A percentile compares a stretch with the other conserved stretches of the same genome.
Evolutionary conservation across 2,329 filamentous ascomycete species (phyloP).

Genomic region (Phaeophleospora eucalypticola): DNA sequence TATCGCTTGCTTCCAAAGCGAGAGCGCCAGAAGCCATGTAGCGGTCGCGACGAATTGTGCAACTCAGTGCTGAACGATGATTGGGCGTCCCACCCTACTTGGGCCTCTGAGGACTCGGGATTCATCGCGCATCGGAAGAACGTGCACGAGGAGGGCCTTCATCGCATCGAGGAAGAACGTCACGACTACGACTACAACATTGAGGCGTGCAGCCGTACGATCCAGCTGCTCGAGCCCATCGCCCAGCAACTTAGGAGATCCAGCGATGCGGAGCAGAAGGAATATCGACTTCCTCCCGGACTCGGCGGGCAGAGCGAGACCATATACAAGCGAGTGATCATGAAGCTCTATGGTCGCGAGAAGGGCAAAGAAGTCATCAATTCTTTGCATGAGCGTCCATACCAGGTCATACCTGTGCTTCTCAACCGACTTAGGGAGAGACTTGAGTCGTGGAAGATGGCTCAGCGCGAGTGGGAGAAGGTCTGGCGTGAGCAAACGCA

Average conservation of each 20-base stretch:
- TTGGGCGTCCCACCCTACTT: conserved; percentile 97
- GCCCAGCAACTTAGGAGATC: conserved; percentile 85
- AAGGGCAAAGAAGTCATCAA: conserved; percentile 79
- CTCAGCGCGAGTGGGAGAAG: conserved; percentile 96
- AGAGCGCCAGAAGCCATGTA: conserved; percentile 86
- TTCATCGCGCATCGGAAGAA: conserved; percentile 99
- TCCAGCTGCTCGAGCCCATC: conserved; percentile 91
- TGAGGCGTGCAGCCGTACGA: conserved; percentile 88
- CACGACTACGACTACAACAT: conserved; percentile 99
- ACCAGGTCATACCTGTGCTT: conserved; percentile 82
- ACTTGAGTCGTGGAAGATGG: conserved; percentile 95
- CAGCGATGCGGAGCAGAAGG: conserved; percentile 58
- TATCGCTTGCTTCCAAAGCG: conserved; percentile 88
- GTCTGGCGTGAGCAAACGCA: conserved; percentile 97
- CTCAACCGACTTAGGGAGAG: conserved; percentile 90
- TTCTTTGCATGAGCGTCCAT: conserved; percentile 79
- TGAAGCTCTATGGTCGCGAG: conserved; percentile 91
- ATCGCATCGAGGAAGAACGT: conserved; percentile 94
- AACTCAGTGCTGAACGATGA: conserved; percentile 91
- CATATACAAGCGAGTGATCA: conserved; percentile 94
- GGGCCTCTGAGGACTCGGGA: conserved; percentile 96
- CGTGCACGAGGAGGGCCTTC: conserved; percentile 85
- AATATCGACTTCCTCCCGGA: conserved; percentile 74
- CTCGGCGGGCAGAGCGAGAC: conserved; percentile 91
- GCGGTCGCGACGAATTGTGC: conserved; percentile 91